Evolutionary conservation across 2,329 filamentous ascomycete species (phyloP), one percentile per base, ranked within the genome.

Genomic region (Aspergillus costaricaensis): DNA sequence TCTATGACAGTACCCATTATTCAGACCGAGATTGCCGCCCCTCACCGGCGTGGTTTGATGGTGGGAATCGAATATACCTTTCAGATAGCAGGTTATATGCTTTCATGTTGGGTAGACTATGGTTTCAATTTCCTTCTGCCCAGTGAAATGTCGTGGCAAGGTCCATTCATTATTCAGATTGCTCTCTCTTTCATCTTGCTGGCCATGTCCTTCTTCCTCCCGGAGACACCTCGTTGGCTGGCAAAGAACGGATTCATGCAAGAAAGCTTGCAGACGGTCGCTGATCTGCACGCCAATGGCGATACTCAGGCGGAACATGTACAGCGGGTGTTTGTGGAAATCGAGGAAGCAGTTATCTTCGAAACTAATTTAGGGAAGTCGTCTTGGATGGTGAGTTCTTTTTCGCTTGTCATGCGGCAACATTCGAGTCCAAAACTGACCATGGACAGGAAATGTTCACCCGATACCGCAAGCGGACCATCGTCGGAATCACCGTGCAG

Each of bases 31-130:
- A 36, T 36, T 36, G 32, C 32, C 12, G 32, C 32, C 12, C 32
- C 32, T 12, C 32, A 15, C 15, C 32, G 32, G 2, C 32, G 32
- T 36, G 32, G 32, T 36, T 36, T 36, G 5, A 77, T 77, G 75
- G 75, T 77, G 2, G 75, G 74, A 17, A 73, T 77, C n/a, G 73
- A 77, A 58, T 77, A 77, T 51, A 75, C 72, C 9, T 75, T 68
- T 53, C 62, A 71, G 52, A 77, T 77, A 32, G 73, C 68, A 19
- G 76, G 76, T 14, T 77, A 77, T 41, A 76, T 76, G 68, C 62
- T 77, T n/a, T 76, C 74, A 5, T 76, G 73, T 60, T 77, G 75
- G 75, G 72, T 77, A 7, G 74, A 77, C 56, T 77, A 74, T 44
- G 75, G 72, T 3, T 76, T 77, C 57, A 71, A 75, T 55, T 77